Percentiles rank a stretch among this genome's conserved stretches.
phyloP scores from a whole-genome alignment of 1,284 basidiomycete genomes.

The Athelia sp. region DNA sequence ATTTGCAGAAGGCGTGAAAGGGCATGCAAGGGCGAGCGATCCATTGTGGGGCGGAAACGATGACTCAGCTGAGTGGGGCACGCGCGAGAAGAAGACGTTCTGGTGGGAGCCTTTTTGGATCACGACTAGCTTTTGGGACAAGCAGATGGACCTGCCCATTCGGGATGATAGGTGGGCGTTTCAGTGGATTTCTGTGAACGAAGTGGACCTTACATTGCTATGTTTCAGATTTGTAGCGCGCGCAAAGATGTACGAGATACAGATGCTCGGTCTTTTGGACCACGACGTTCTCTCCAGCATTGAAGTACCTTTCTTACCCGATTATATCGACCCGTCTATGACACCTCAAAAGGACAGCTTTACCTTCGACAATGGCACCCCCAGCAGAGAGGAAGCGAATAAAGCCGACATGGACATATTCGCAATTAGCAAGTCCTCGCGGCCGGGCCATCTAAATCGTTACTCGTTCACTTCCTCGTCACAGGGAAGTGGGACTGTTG shows the following conservation, averaged over 20 bases:
- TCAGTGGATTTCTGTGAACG: slow-evolving; percentile 5
- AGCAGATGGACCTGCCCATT: slow-evolving; percentile 83
- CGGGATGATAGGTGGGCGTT: slow-evolving; percentile 66
- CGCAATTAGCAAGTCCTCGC: slow-evolving; percentile 37
- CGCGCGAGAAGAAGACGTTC: slow-evolving; percentile 48
- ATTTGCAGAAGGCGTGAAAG: slow-evolving; percentile 40
- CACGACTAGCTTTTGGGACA: slow-evolving; percentile 77
- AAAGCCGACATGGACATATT: slow-evolving; percentile 70
- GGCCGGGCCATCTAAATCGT: slow-evolving; percentile 25
- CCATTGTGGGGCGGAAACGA: slow-evolving; percentile 80
- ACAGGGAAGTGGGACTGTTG: slow-evolving; percentile 21
- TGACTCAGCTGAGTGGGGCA: slow-evolving; percentile 26
- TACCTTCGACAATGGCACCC: slow-evolving; percentile 21
- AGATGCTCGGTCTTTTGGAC: slow-evolving; percentile 88
- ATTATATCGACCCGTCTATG: slow-evolving; percentile 26
- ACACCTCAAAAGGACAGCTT: slow-evolving; percentile 14
- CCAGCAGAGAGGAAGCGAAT: slow-evolving; percentile 54
- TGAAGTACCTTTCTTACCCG: slow-evolving; percentile 70
- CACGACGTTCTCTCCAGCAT: slow-evolving; percentile 86
- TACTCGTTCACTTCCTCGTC: slow-evolving; percentile 34
- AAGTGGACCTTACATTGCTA: too few species aligned
- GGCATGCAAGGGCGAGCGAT: slow-evolving; percentile 50
- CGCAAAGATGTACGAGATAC: slow-evolving; percentile 92
- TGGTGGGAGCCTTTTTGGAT: slow-evolving; percentile 91
- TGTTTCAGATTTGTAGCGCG: slow-evolving; percentile 76